Conservation (phyloP, 1,139 yeast species). For the Suhomyces panamericanus region DNA sequence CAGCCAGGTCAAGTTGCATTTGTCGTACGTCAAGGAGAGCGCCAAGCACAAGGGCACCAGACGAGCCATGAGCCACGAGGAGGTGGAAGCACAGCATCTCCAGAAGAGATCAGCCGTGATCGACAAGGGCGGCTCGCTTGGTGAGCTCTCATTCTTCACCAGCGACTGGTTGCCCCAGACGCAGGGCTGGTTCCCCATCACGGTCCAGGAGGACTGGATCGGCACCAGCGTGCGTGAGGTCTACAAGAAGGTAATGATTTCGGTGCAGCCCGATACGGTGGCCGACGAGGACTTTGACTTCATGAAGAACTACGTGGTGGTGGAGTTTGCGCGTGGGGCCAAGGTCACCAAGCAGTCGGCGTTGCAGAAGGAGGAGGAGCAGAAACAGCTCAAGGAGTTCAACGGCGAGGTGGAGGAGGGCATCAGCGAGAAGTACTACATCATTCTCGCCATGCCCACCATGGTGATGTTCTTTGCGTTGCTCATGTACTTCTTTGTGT, state of each 20-base stretch:
- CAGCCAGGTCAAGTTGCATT: conserved; percentile 63
- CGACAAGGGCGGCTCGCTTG: conserved; percentile 40
- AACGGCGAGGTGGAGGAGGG: conserved; percentile 57
- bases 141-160: conserved; percentile 55
- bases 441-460: conserved; percentile 70
- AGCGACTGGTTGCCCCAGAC: conserved; percentile 71
- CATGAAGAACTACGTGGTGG: conserved; percentile 49
- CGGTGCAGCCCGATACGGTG: conserved; percentile 71
- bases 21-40: conserved; percentile 62
- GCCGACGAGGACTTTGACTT: conserved; percentile 66
- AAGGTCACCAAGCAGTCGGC: conserved; percentile 61
- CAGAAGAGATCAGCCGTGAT: conserved; percentile 37
- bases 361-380: conserved; percentile 45
- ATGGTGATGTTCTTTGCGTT: conserved; percentile 60
- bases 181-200: conserved; percentile 64
- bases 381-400: conserved; percentile 27
- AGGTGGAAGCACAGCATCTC: conserved; percentile 8
- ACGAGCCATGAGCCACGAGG: conserved; percentile 31
- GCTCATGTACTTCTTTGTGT: conserved; percentile 63
- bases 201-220: conserved; percentile 63
- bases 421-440: conserved; percentile 64
- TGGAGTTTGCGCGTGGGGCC: conserved; percentile 57
- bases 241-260: conserved; percentile 51
- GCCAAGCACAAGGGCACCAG: conserved; percentile 56
- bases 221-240: conserved; percentile 33